Evolutionary conservation across 228 moss, liverwort and hornwort genomes (phyloP), one percentile per base, ranked within the genome.

Genomic region (Sphagnum fallax): DNA sequence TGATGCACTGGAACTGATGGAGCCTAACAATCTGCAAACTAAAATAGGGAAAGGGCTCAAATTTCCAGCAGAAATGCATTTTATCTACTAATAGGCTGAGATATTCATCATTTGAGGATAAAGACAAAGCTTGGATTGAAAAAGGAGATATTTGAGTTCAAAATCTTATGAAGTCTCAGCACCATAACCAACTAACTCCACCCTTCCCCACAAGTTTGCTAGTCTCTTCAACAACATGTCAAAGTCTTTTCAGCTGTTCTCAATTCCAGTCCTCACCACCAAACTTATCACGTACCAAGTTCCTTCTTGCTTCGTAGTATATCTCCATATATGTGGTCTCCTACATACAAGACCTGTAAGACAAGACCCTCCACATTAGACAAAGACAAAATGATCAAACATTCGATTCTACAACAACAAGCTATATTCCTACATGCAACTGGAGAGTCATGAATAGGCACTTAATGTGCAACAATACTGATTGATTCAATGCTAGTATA

Each of bases 291-390:
- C 77, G 65, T 83, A 95, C 92, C 95, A 62, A 95, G 84, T 80
- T 90, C 91, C 69, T 97, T 97, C 82, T 97, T 97, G 88, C 97
- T 97, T 77, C 93, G 78, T 76, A 97, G 72, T 70, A 97, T 97
- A 79, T 97, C 97, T 15, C 93, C 97, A 77, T 97, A 97, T 32
- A 97, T 97, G 71, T 97, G 97, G 70, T 93, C 97, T 71, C 97
- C 97, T 64, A 85, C 97, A 72, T 97, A 97, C 69, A 97, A 74
- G 68, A 96, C 91, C 96, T 96, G 75, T 64, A 70, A 15, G 51
- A 50, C 67, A 55, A 8, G 18, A 55, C 8, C 55, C 55, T 55
- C 55, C 32, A 32, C 32, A 32, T 32, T 32, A 32, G 32, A 32
- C 32, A 32, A 32, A 32, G 32, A 32, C 32, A 32, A 32, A 32